Evolutionary conservation across 306 rosid species (phyloP), one percentile per base, ranked within the genome.

Genomic region (Albizia julibrissin): DNA sequence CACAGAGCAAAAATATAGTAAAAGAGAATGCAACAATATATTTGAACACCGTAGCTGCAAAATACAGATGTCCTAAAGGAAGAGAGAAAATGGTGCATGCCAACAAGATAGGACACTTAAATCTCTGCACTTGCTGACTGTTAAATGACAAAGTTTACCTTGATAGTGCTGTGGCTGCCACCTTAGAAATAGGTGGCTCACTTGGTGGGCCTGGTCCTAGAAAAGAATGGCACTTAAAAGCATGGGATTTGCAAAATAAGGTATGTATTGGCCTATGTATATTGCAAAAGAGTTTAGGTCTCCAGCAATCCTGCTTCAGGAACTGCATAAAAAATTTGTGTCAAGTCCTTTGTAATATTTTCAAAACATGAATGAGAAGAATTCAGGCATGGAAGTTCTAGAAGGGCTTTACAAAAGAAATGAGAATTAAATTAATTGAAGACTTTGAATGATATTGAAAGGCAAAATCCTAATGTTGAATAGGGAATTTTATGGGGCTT

Each of bases 141-240:
- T 9, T 74, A 78, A 69, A 84, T 34, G 71, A 76, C 69, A 80
- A 76, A 84, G 49, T 59, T 80, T 82, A 95, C 99, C 97, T 90
- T 54, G 87, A 80, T 87, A 93, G 64, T 31, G 88, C 89, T 52
- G 80, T 77, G 24, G 88, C 76, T 79, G 87, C 93, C 75, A 84
- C 83, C 87, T 91, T 89, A 58, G 86, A 65, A 64, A 80, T 62
- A 58, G 91, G 87, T 18, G 88, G 82, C 61, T 77, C 84, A 85
- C 84, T 78, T 34, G 84, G 86, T 81, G 71, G 87, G 76, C 90
- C 78, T 19, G 96, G 75, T 62, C 82, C 79, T 61, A 86, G 69
- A 84, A 82, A 86, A 76, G 93, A 93, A 79, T 84, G 91, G 74
- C 97, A 95, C 86, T 88, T 91, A 81, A 93, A 87, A 69, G 84